These are phyloP conservation scores for Pythium grandisporangium DNA, from an alignment of 352 stramenopile species.

Conservation along the genomic window DNA sequence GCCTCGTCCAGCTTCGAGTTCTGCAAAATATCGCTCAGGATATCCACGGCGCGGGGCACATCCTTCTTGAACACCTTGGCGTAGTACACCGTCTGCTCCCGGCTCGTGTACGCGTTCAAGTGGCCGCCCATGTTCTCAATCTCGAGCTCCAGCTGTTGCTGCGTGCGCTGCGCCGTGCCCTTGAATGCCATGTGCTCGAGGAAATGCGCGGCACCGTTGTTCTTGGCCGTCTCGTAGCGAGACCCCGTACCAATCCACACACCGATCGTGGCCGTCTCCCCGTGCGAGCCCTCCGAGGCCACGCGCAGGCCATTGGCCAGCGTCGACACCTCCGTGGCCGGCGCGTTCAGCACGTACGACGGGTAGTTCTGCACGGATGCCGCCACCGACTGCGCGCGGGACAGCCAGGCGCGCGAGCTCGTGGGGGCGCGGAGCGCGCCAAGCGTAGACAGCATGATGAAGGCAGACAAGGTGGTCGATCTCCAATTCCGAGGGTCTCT, in stretches of 20 bases:
- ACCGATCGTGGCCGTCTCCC: slow-evolving; percentile 97
- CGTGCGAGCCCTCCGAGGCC: slow-evolving; percentile 94
- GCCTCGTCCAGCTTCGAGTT: slow-evolving; percentile 96
- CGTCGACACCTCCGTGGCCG: slow-evolving; percentile 95
- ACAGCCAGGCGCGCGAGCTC: slow-evolving; percentile 28
- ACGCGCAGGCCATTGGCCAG: slow-evolving; percentile 95
- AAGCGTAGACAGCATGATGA: slow-evolving; percentile 59
- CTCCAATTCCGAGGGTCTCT: too few relatives aligned
- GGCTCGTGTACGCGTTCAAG: slow-evolving; percentile 98
- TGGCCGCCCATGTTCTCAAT: slow-evolving; percentile 99
- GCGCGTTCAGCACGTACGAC: slow-evolving; percentile 89
- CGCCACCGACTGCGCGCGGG: slow-evolving; percentile 58
- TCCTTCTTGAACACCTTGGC: slow-evolving; percentile 99
- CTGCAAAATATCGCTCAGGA: slow-evolving; percentile 98
- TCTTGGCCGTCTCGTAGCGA: slow-evolving; percentile 97
- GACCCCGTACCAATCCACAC: slow-evolving; percentile 96
- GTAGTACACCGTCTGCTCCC: slow-evolving; percentile 99
- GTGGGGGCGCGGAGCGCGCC: slow-evolving; percentile 30
- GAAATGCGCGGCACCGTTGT: slow-evolving; percentile 99
- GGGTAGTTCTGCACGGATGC: slow-evolving; percentile 71
- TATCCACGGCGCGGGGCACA: slow-evolving; percentile 95
- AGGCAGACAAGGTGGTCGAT: slow-evolving; percentile 2
- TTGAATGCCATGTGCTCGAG: slow-evolving; percentile 99
- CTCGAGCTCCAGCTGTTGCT: slow-evolving; percentile 98
- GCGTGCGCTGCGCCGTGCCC: slow-evolving; percentile 94